Base-by-base conservation (phyloP, 257 asterid species). In the Ilex asprella region DNA sequence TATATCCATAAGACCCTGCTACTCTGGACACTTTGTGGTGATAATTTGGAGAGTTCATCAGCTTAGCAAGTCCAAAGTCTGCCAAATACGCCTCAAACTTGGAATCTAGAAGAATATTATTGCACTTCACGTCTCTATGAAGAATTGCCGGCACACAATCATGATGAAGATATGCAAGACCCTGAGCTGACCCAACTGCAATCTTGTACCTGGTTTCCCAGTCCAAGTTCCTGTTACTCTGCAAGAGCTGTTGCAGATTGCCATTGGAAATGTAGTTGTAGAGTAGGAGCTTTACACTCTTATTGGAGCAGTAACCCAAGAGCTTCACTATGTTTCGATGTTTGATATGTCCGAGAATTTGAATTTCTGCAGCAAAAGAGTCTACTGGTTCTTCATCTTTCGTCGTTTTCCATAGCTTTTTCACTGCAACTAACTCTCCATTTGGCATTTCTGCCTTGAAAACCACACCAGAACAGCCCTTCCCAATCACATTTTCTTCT, bases 11-110 rank as follows among this genome's bases (percentile, higher is more conserved):
- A 2, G 98, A 92, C 4, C 98, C 98, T 5, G 96, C 98, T 0
- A 92, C 82, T 75, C 88, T 73, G 11, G 96, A 86, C 83, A 91
- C 83, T 0, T 96, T 95, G 27, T 88, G 95, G 8, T 88, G 98
- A 68, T 88, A 88, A 59, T 79, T 88, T 16, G 95, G 88, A 14
- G 98, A 84, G 67, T 75, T 84, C 98, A 88, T 86, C 10, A 84
- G 81, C 78, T 84, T 92, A 10, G 98, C 98, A 1, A 92, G 95
- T n/a, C 98, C 98, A 67, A 92, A 92, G 78, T 92, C 98, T 2
- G 98, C 98, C 31, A 92, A 64, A 67, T 88, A 86, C 43, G 97
- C 91, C 60, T 92, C 98, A 29, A 66, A 88, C 67, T 83, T 86
- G 9, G 95, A 82, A 65, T 88, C 98, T 12, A 92, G 74, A 52